These are phyloP conservation scores for Trichoderma sp. DNA, from an alignment of 2,329 filamentous ascomycete species.

Conservation along the genomic window DNA sequence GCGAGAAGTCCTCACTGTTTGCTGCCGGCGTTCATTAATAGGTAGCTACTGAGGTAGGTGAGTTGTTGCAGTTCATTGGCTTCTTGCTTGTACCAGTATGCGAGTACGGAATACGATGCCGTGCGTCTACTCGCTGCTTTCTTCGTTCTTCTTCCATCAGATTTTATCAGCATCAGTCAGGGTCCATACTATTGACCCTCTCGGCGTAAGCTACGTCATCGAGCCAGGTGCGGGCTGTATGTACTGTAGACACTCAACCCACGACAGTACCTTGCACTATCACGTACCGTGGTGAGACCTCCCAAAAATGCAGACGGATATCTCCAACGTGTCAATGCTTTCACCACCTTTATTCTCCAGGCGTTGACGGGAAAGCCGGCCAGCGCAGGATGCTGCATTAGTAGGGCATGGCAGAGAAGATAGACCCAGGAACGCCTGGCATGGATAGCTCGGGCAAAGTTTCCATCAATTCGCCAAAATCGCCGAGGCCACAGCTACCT, in stretches of 20 bases:
- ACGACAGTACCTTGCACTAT: not conserved
- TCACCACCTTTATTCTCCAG: not conserved
- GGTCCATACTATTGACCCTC: not conserved
- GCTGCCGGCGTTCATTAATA: not conserved
- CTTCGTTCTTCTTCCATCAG: not conserved
- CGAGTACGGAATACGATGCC: not conserved
- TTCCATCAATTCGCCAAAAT: slow-evolving; percentile 4
- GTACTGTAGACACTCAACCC: not conserved
- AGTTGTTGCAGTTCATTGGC: not conserved
- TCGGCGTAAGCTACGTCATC: not conserved
- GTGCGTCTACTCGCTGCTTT: not conserved
- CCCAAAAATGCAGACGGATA: not conserved
- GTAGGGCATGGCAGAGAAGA: not conserved
- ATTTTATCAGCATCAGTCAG: no score
- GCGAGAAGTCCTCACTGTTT: not conserved
- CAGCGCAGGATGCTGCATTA: not conserved
- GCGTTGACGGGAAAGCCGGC: not conserved
- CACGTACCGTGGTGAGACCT: not conserved
- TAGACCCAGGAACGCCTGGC: not conserved
- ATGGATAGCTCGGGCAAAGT: slow-evolving; percentile 11
- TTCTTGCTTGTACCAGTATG: not conserved
- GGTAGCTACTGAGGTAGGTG: not conserved
- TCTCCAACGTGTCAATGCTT: not conserved
- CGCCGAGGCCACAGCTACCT: slow-evolving; percentile 4
- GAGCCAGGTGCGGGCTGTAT: not conserved